Evolutionary conservation across 2,329 filamentous ascomycete species (phyloP).

Genomic region (Capronia americana): DNA sequence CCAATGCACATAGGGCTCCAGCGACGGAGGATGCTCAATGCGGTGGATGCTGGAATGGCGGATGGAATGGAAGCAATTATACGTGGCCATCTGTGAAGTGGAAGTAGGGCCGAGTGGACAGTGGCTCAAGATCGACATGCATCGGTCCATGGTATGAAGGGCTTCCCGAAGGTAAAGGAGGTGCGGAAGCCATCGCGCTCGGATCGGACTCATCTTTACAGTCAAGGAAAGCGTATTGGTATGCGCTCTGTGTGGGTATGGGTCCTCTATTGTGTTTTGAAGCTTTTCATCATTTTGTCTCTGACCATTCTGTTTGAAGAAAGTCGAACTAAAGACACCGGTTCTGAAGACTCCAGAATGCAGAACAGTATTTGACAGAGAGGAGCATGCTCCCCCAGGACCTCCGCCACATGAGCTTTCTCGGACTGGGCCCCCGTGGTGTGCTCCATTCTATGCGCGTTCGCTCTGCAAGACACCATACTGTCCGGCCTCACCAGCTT

Average conservation of each 20-base stretch:
- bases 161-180: too few species aligned
- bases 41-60: too few species aligned
- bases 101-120: too few species aligned
- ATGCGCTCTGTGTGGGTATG: background rate
- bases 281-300: background rate
- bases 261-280: background rate
- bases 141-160: too few species aligned
- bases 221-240: background rate
- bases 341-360: background rate
- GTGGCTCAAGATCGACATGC: too few species aligned
- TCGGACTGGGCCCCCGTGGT: background rate
- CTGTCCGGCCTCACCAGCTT: slow-evolving; percentile 20
- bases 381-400: background rate
- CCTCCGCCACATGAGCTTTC: background rate
- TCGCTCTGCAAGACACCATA: slow-evolving; percentile 34
- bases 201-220: background rate
- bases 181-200: background rate
- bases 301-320: background rate
- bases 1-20: background rate
- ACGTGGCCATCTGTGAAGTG: too few species aligned
- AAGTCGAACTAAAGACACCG: background rate
- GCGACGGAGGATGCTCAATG: background rate
- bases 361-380: background rate
- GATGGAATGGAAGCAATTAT: too few species aligned
- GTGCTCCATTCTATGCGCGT: slow-evolving; percentile 16